Conservation (phyloP, 2,329 filamentous ascomycete genomes). For the Boeremia lycopersici region DNA sequence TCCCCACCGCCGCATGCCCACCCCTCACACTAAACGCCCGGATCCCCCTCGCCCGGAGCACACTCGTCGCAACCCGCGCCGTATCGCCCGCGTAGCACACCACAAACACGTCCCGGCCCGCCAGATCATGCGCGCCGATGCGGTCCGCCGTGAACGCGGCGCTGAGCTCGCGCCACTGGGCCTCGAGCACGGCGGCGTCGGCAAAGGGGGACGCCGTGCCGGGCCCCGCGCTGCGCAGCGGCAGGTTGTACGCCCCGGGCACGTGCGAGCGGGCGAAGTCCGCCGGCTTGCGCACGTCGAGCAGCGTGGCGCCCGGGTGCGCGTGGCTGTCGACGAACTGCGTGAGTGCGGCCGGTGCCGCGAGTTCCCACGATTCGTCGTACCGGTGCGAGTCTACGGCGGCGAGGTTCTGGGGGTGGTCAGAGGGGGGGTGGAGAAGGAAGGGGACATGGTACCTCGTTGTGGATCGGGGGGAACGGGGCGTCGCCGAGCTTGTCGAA, state of each 20-base stretch:
- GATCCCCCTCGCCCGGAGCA: constrained; percentile 25
- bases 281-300: constrained; percentile 26
- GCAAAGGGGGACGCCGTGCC: constrained; percentile 22
- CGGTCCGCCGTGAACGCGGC: constrained; percentile 22
- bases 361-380: constrained; percentile 30
- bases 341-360: constrained; percentile 16
- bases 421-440: background rate
- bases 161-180: constrained; percentile 29
- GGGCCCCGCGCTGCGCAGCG: constrained; percentile 21
- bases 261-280: constrained; percentile 24
- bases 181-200: constrained; percentile 22
- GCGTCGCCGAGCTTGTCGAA: constrained; percentile 60
- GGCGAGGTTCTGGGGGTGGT: constrained; percentile 19
- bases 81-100: constrained; percentile 29
- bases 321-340: constrained; percentile 14
- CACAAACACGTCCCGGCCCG: constrained; percentile 24
- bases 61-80: constrained; percentile 27
- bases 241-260: constrained; percentile 29
- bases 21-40: constrained; percentile 25
- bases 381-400: constrained; percentile 29
- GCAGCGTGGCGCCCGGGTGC: constrained; percentile 4
- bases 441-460: constrained; percentile 11
- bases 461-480: constrained; percentile 23
- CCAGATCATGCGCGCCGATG: constrained; percentile 26
- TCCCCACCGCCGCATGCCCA: constrained; percentile 18